Evolutionary conservation across 768 basidiomycete genomes (phyloP), one percentile per base, ranked within the genome.

Genomic region (Daedalea quercina): DNA sequence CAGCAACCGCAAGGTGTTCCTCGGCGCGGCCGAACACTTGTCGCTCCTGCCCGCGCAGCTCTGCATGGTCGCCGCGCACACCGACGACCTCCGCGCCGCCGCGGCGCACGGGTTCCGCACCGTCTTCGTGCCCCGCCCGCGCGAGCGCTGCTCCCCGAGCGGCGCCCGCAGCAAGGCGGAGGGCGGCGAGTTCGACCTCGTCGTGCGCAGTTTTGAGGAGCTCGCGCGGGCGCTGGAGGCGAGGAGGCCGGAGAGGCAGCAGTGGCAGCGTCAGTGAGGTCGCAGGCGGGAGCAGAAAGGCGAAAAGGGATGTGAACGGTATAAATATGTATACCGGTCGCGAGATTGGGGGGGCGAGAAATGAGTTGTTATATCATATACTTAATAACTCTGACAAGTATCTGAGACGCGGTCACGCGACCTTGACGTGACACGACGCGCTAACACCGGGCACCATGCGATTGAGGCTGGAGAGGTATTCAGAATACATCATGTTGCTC

Each of bases 61-160:
- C 35, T 83, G 78, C 1, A 79, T 87, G 77, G 84, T 87, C 9
- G 84, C 85, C 0, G 74, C 83, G 8, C 85, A 87, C 65, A 69
- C 71, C 2, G 70, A 67, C 52, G 85, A 87, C 59, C 69, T 85
- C 12, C 71, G 72, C 1, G 80, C 72, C 0, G 50, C 50, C 3
- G 44, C 44, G 17, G 83, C 24, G 13, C 44, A 53, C 45, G 85
- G 85, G 0, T 69, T 85, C 69, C 75, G 71, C 55, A 81, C 83
- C 0, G 67, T 87, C 1, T 87, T 84, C 52, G 70, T 87, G 0
- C 76, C 71, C 0, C 52, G 52, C n/a, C 52, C 45, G 19, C 85
- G 0, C 75, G 72, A 0, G 61, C 66, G 70, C 0, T 67, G 69
- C 0, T 81, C 84, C 54, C 79, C 81, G 1, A 31, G 4, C 0